A percentile compares a stretch with the other conserved stretches of the same genome.
phyloP scores from a whole-genome alignment of 2,329 filamentous ascomycete species.

The Pyricularia grisea region DNA sequence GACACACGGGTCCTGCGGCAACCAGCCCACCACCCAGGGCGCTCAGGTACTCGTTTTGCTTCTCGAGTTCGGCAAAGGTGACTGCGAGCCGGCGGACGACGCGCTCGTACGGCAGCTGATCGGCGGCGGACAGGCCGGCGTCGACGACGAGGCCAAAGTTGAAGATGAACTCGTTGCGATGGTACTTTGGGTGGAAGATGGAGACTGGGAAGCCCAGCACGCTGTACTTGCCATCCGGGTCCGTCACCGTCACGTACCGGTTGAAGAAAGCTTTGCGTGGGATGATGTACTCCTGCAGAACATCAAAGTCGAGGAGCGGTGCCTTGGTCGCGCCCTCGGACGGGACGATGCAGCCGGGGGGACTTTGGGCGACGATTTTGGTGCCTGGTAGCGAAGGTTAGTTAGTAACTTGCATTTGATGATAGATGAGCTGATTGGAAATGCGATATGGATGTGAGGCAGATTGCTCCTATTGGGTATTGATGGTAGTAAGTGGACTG shows the following conservation, averaged over 20 bases:
- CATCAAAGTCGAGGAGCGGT: constrained; percentile 75
- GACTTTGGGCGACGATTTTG: constrained; percentile 53
- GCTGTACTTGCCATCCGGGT: constrained; percentile 58
- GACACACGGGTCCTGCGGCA: neutral
- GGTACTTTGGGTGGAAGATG: constrained; percentile 72
- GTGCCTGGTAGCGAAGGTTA: constrained; percentile 34
- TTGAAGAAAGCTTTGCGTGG: constrained; percentile 93
- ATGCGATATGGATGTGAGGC: neutral
- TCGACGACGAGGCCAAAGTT: constrained; percentile 70
- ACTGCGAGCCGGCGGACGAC: constrained; percentile 80
- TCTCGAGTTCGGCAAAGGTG: constrained; percentile 82
- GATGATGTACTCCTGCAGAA: constrained; percentile 86
- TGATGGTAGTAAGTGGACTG: neutral
- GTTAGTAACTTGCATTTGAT: constrained; percentile 7
- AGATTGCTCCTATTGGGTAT: neutral
- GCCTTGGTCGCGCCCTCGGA: constrained; percentile 25
- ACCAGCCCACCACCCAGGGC: constrained; percentile 5
- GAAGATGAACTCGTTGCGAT: constrained; percentile 95
- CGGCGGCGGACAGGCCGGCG: constrained; percentile 32
- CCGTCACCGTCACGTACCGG: constrained; percentile 72
- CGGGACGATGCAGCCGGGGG: constrained; percentile 51
- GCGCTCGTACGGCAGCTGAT: constrained; percentile 71
- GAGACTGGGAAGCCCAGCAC: constrained; percentile 86
- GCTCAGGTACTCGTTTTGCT: constrained; percentile 78
- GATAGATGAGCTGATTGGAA: neutral